Evolutionary conservation across 78 protist genomes (phyloP), one percentile per base, ranked within the genome.

Genomic region (Chrysochromulina parva): DNA sequence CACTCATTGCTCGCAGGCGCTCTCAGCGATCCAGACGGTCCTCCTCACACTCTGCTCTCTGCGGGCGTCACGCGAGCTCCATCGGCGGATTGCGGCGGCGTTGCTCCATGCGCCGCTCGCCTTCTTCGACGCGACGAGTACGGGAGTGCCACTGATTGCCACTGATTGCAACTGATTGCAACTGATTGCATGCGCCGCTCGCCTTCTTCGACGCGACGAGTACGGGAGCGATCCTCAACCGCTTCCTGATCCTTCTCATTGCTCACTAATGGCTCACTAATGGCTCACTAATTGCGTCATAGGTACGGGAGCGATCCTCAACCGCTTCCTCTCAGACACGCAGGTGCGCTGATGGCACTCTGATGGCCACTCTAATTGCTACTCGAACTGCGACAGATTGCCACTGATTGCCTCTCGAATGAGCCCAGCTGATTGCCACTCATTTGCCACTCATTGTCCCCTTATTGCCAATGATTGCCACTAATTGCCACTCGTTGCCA

Each of bases 161-260:
- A n/a, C n/a, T n/a, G n/a, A n/a, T n/a, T n/a, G n/a, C n/a, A n/a
- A n/a, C n/a, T n/a, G n/a, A n/a, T n/a, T n/a, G n/a, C n/a, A n/a
- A n/a, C n/a, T n/a, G n/a, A n/a, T n/a, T n/a, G n/a, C n/a, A n/a
- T 13, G 92, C 92, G 52, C 86, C 78, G 10, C 1, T 90, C 71
- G 80, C 73, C 67, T 78, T 90, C 86, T 90, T 90, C 81, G 92
- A 90, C 65, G 48, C 14, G n/a, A 76, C 62, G 20, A 22, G 71
- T 52, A 28, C 87, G 6, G 90, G 90, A 10, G 22, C 53, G 13
- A 38, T 87, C 20, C 73, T 88, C 80, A 67, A 67, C 38, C 91
- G 91, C 38, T 78, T 90, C 48, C 76, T 90, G 48, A 48, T 1
- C 47, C 88, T 76, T n/a, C n/a, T n/a, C n/a, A n/a, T n/a, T n/a